Evolutionary conservation across 768 basidiomycete species (phyloP), one percentile per base, ranked within the genome.

Genomic region (Pulveroboletus sp.): DNA sequence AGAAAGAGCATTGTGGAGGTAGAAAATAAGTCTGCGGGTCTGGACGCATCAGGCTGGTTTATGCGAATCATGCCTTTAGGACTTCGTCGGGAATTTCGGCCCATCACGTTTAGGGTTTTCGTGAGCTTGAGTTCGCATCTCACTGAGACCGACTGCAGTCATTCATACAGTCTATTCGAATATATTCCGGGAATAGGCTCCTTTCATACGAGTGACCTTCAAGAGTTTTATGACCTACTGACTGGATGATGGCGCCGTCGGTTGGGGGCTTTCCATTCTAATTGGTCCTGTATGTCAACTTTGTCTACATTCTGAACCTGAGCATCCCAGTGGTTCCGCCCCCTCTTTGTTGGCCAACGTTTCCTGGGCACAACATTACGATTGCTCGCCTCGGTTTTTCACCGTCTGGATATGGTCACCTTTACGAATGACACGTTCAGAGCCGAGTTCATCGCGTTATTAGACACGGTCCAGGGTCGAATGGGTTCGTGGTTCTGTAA

Each of bases 121-220:
- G 51, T 60, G 9, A 38, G 43, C 19, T n/a, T 5, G 8, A 11
- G 8, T 39, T 3, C 17, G 26, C n/a, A n/a, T n/a, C 16, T 8
- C 5, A 5, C n/a, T 10, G 7, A 29, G 9, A 29, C 27, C 27
- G 11, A 29, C 27, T 29, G 11, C 11, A 5, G 12, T 29, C n/a
- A 10, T 39, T 9, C 10, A 27, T 41, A 6, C 6, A 60, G 53
- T 55, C 30, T 58, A 23, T 22, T 54, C 20, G 57, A 57, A 37
- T 51, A 17, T 22, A 41, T 55, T 12, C 49, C 53, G 0, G 56
- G 43, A 6, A 10, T 60, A 20, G 53, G 56, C 6, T 60, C 53
- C n/a, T 58, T 59, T 48, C 58, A 59, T 29, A 47, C 27, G 30
- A 59, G 49, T 16, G 58, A 58, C 8, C 49, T 60, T 5, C 50